Conservation (phyloP, 2,329 filamentous ascomycete species). For the Fusarium annulatum region DNA sequence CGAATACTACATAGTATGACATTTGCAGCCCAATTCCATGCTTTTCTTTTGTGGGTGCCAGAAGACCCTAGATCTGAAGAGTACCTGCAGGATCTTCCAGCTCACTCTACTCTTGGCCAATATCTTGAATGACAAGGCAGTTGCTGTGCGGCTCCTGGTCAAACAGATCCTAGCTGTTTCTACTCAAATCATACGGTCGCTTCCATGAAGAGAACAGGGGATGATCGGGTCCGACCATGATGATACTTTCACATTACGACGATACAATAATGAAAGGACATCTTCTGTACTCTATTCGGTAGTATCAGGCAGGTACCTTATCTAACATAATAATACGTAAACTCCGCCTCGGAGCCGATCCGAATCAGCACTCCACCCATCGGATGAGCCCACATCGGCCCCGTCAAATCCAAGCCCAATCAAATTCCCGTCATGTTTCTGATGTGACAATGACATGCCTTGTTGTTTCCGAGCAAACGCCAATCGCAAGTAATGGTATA, state of each 20-base stretch:
- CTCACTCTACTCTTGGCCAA: not conserved
- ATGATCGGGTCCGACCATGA: not conserved
- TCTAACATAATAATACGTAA: not conserved
- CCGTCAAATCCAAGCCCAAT: constrained; percentile 5
- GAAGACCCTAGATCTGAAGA: not conserved
- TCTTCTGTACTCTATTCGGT: not conserved
- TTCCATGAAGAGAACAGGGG: not conserved
- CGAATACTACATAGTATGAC: too few species aligned
- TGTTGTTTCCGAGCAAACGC: constrained; percentile 34
- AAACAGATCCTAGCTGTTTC: not conserved
- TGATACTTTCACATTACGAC: not conserved
- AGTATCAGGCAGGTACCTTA: not conserved
- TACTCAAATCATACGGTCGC: not conserved
- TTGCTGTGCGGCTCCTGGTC: too few species aligned
- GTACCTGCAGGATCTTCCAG: not conserved
- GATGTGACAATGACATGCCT: not conserved
- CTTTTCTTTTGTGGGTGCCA: not conserved
- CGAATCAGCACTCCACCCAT: constrained; percentile 11
- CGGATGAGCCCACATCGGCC: constrained; percentile 21
- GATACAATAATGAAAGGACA: not conserved
- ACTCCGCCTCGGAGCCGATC: constrained; percentile 31
- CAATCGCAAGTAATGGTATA: constrained; percentile 37
- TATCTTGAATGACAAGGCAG: not conserved
- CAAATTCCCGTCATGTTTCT: not conserved
- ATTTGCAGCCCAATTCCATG: not conserved